Evolutionary conservation across 2,329 filamentous ascomycete genomes (phyloP), one percentile per base, ranked within the genome.

Genomic region (Curvularia sp.): DNA sequence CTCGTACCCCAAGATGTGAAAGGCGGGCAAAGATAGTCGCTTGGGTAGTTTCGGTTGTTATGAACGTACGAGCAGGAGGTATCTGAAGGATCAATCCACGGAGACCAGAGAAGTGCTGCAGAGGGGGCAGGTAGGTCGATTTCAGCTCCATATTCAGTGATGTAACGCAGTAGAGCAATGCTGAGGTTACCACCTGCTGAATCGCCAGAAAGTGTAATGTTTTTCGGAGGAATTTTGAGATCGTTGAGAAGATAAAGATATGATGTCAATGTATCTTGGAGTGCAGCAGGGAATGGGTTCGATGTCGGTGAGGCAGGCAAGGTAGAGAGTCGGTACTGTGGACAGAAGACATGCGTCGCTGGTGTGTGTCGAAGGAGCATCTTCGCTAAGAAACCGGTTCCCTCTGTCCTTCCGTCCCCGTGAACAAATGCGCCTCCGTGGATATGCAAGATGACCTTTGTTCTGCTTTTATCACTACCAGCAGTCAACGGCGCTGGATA

Each of bases 281-380:
- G 65, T 3, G 80, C 79, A 0, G 82, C 82, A 1, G 83, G 83
- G 68, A 84, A 85, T 0, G 76, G 78, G n/a, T 78, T 78, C 38
- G 69, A 73, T 0, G 64, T 69, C 5, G 70, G 72, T 5, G 58
- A 63, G 3, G 62, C 69, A 0, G 79, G 77, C 38, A 80, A 77
- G 0, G 75, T 76, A 3, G 80, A 74, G 5, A 85, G 76, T 0
- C 83, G 79, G 70, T 85, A 85, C 58, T 82, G 80, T 1, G 80
- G 80, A 15, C 65, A 65, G 54, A 83, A 78, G 42, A 83, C 67
- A 52, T 78, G 75, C 3, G 76, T 77, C 12, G 70, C 74, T 12
- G 70, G 71, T 1, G 74, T 73, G 55, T 80, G 68, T 32, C 75
- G 69, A 23, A 80, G 60, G 0, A 82, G 57, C 0, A 69, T 76